Conservation (phyloP, 345 rosid genomes). For the Euphorbia lathyris region DNA sequence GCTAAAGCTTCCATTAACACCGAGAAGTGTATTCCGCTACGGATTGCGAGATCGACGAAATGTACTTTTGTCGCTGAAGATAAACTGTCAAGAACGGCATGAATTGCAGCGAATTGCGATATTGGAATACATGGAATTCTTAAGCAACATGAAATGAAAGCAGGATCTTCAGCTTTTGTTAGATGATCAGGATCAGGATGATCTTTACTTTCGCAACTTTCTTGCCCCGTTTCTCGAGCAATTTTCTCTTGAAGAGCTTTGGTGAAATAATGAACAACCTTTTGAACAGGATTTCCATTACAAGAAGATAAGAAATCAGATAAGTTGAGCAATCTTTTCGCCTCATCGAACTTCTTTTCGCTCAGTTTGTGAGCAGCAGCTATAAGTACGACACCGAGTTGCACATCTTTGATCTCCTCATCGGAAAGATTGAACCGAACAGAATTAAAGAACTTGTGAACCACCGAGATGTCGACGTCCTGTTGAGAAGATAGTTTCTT, state of each 20-base stretch:
- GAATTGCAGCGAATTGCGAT: slow-evolving; percentile 31
- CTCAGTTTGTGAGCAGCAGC: slow-evolving; percentile 6
- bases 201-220: neutral
- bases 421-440: neutral
- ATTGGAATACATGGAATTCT: neutral
- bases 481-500: neutral
- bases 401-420: neutral
- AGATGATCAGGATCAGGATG: neutral
- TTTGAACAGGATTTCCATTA: slow-evolving; percentile 3
- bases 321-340: neutral
- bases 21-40: slow-evolving; percentile 44
- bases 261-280: neutral
- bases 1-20: slow-evolving; percentile 50
- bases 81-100: slow-evolving; percentile 46
- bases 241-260: slow-evolving; percentile 3
- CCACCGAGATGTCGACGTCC: neutral
- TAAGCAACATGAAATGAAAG: neutral
- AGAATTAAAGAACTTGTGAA: neutral
- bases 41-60: slow-evolving; percentile 37
- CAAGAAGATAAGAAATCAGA: slow-evolving; percentile 2
- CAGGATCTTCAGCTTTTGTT: neutral
- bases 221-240: neutral
- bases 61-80: slow-evolving; percentile 42
- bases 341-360: neutral
- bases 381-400: neutral